Evolutionary conservation across 768 basidiomycete genomes (phyloP), one percentile per base, ranked within the genome.

Genomic region (Boletellus emodensis): DNA sequence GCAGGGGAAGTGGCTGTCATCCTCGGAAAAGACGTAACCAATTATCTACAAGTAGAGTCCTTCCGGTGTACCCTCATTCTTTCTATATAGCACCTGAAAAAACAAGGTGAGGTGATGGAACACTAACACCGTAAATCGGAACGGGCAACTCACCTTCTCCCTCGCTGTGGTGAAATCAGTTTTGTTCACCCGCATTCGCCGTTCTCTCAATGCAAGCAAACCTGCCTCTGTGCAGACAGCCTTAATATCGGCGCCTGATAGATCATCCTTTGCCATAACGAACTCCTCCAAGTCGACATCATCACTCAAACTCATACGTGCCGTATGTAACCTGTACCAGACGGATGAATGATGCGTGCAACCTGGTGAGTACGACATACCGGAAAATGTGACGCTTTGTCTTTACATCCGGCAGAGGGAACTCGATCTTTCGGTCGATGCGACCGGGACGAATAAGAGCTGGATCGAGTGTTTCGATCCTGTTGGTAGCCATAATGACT

Each of bases 401-500:
- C 79, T 99, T 99, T 56, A 95, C 84, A 61, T 99, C 96, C 13
- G 96, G 96, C 30, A 98, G 72, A 14, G 94, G 94, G 76, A 95
- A 96, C 67, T 96, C 96, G 45, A 99, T 99, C 76, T 99, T 99
- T 46, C 96, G 83, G 63, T 99, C 96, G 55, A 99, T 98, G 62
- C 96, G 92, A 41, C 96, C 96, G 6, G 96, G 96, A 45, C 96
- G 90, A 63, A 99, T 96, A 53, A 99, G 84, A 15, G 96, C 96
- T 48, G 96, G 96, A 70, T 99, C 96, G 26, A 99, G 81, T 3
- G 92, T 85, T 67, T 98, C 95, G 61, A 99, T 99, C 72, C 81
- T 85, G 74, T 99, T 99, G 6, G 96, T 99, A 12, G 96, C 96
- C 96, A 98, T 98, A 68, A 99, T 97, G 58, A 99, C 95, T 72